A percentile compares a stretch with the other conserved stretches of the same genome.
Evolutionary conservation across 2,329 filamentous ascomycete species (phyloP).

Genomic region (Cercospora sojina): DNA sequence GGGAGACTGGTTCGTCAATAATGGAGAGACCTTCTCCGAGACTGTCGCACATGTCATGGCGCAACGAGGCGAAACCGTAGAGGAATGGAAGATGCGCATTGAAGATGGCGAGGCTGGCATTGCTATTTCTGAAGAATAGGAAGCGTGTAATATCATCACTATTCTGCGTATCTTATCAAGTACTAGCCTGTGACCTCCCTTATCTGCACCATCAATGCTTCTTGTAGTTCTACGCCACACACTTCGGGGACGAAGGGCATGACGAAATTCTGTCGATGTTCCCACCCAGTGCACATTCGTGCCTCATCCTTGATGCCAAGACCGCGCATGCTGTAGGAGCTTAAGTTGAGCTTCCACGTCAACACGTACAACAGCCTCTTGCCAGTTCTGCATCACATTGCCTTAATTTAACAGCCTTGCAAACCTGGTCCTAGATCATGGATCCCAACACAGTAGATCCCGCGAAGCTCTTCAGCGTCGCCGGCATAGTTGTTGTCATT

Average conservation of each 20-base stretch:
- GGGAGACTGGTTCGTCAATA: constrained; percentile 63
- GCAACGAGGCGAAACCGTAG: constrained; percentile 54
- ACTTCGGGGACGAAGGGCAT: neutral
- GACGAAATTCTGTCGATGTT: neutral
- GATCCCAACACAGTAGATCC: constrained; percentile 23
- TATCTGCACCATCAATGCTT: neutral
- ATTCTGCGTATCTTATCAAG: neutral
- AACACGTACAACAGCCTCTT: neutral
- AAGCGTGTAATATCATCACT: neutral
- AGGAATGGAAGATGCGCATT: constrained; percentile 63
- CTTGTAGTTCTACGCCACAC: neutral
- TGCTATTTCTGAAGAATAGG: constrained; percentile 34
- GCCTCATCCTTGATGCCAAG: neutral
- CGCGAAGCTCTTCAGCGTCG: constrained; percentile 49
- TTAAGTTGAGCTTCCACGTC: neutral
- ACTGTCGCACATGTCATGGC: constrained; percentile 58
- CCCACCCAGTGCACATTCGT: neutral
- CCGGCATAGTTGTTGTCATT: constrained; percentile 54
- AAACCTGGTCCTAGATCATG: constrained; percentile 8
- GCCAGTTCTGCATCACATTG: neutral
- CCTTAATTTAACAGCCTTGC: neutral
- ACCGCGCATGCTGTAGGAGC: neutral
- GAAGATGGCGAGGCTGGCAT: constrained; percentile 71
- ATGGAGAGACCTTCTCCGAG: constrained; percentile 62
- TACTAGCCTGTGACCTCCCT: neutral